phyloP scores from a whole-genome alignment of 306 rosid species.

The Vigna angularis region DNA sequence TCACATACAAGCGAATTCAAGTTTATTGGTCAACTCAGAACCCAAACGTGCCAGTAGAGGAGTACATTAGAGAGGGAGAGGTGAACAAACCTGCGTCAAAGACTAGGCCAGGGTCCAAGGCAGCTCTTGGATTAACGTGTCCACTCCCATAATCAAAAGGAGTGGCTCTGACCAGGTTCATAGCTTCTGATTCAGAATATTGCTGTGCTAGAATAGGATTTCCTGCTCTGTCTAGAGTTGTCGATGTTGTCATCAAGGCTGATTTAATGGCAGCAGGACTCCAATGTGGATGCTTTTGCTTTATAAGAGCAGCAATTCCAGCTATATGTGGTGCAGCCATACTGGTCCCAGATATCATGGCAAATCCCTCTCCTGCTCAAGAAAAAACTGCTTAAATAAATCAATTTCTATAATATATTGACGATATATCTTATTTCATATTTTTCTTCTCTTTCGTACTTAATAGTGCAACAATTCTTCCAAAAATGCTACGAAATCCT shows the following conservation, averaged over 20 bases:
- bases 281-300: slow-evolving; percentile 95
- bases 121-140: slow-evolving; percentile 90
- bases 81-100: slow-evolving; percentile 81
- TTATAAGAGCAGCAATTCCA: slow-evolving; percentile 95
- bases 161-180: slow-evolving; percentile 78
- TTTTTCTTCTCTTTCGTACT: slow-evolving; percentile 17
- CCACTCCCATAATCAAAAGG: slow-evolving; percentile 99
- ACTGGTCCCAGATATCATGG: slow-evolving; percentile 98
- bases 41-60: background rate
- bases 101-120: slow-evolving; percentile 95
- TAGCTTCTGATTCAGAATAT: slow-evolving; percentile 79
- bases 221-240: slow-evolving; percentile 85
- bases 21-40: slow-evolving; percentile 14
- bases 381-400: slow-evolving; percentile 28
- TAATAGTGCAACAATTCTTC: slow-evolving; percentile 26
- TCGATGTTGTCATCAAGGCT: slow-evolving; percentile 92
- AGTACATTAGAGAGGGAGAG: slow-evolving; percentile 29
- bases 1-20: background rate
- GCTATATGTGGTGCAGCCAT: slow-evolving; percentile 99
- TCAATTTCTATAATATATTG: slow-evolving; percentile 26
- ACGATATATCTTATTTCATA: slow-evolving; percentile 6
- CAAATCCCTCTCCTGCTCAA: slow-evolving; percentile 88
- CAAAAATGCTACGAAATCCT: slow-evolving; percentile 31
- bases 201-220: slow-evolving; percentile 89
- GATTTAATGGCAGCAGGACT: slow-evolving; percentile 99